phyloP scores from a whole-genome alignment of 441 rosid genomes.

The Gossypium davidsonii region DNA sequence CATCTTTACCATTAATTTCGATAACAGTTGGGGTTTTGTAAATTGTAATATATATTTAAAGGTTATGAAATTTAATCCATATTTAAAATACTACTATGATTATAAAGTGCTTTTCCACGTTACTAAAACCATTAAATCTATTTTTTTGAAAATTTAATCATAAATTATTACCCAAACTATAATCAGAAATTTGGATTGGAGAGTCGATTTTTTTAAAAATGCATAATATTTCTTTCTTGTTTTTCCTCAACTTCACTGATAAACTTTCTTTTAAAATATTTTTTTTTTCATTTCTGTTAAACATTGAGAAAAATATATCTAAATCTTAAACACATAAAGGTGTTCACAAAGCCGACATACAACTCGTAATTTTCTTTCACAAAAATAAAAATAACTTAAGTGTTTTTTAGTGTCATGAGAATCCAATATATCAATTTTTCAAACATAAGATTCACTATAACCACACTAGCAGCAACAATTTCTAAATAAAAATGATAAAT shows the following conservation, averaged over 20 bases:
- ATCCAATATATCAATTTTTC: too few species aligned
- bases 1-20: not conserved
- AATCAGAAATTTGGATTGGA: too few species aligned
- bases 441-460: too few species aligned
- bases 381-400: not conserved
- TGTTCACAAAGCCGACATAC: not conserved
- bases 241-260: not conserved
- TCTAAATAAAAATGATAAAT: too few species aligned
- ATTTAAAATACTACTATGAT: too few species aligned
- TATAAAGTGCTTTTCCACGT: too few species aligned
- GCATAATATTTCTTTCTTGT: not conserved
- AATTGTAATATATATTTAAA: not conserved
- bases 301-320: not conserved
- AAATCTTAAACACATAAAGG: too few species aligned
- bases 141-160: not conserved
- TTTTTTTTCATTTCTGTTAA: not conserved
- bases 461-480: too few species aligned
- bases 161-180: too few species aligned
- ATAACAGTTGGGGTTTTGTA: not conserved
- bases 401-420: not conserved
- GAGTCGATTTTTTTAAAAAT: not conserved
- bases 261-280: too few species aligned
- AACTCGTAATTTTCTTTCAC: not conserved
- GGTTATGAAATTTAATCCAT: too few species aligned
- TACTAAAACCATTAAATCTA: not conserved